Base-by-base conservation (phyloP, 2,329 filamentous ascomycete species). In the Aspergillus pseudonomiae region DNA sequence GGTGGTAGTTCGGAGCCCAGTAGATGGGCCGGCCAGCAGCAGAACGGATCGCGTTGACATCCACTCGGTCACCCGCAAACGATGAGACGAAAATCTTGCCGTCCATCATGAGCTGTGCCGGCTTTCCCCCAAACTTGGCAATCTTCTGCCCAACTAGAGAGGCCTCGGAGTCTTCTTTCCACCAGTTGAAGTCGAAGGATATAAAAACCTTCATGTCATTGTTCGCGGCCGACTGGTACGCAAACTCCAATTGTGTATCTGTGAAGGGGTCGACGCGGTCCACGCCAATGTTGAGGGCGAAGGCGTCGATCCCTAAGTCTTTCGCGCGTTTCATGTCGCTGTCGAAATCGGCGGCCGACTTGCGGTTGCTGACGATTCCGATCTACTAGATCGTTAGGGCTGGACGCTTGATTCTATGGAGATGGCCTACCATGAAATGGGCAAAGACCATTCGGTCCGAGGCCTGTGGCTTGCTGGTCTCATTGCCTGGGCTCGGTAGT, bases 171-270 rank as follows among this genome's bases (percentile, higher is more conserved):
- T 69, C 62, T 11, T 70, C 68, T 24, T 69, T 62, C 74, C 78
- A 84, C 79, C 80, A 82, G 74, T 85, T 84, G 71, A 85, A 86
- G 74, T 86, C 85, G 65, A 86, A 87, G 2, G 84, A 86, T 66
- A 87, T 81, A 60, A 86, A 85, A 12, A 85, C 82, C 59, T 85
- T 84, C 79, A 86, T 84, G 58, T 75, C 73, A 61, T 77, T 74
- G 9, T 75, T 75, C 10, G 79, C 77, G 4, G 84, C 83, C 0
- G 83, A 83, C n/a, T 81, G 73, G 64, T 85, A 86, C 1, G 84
- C 84, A 36, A 77, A 79, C 1, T 69, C 73, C 5, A 86, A 79
- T 68, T 85, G 83, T 19, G 76, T 68, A 57, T 83, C 80, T 32
- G 72, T 75, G 65, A 75, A 78, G 12, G 71, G 56, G 60, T 85